phyloP scores from a whole-genome alignment of 2,329 filamentous ascomycete species.

The Fusarium torulosum region DNA sequence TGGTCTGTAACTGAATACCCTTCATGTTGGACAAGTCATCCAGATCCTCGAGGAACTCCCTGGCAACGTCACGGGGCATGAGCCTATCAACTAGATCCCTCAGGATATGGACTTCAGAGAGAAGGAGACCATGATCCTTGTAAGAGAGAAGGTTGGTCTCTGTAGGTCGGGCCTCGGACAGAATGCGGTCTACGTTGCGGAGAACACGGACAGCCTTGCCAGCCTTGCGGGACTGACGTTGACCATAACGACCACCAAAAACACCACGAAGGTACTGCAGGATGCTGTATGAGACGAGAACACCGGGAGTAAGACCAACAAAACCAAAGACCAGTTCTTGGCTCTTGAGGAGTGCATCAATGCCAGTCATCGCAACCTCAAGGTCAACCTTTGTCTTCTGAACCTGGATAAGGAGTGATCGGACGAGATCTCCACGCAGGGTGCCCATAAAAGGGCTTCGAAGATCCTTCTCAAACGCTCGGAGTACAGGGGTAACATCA shows the following conservation, averaged over 20 bases:
- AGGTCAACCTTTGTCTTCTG: conserved; percentile 99
- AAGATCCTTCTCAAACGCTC: conserved; percentile 91
- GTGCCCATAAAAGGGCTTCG: conserved; percentile 85
- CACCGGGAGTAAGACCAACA: conserved; percentile 89
- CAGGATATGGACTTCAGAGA: conserved; percentile 90
- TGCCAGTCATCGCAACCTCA: conserved; percentile 94
- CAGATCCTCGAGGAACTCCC: conserved; percentile 90
- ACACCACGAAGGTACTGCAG: conserved; percentile 77
- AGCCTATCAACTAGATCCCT: conserved; percentile 70
- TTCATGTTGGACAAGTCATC: conserved; percentile 87
- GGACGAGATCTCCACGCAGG: conserved; percentile 85
- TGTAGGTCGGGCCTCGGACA: conserved; percentile 76
- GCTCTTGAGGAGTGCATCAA: conserved; percentile 93
- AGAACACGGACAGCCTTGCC: conserved; percentile 81
- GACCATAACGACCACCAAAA: conserved; percentile 78
- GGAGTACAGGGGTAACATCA: conserved; percentile 91
- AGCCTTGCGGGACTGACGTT: conserved; percentile 73
- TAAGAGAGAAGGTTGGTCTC: conserved; percentile 84
- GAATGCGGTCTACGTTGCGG: conserved; percentile 87
- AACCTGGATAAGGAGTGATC: conserved; percentile 93
- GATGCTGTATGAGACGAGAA: conserved; percentile 85
- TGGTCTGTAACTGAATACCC: conserved; percentile 81
- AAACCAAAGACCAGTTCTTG: conserved; percentile 99
- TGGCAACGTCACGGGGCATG: conserved; percentile 79
- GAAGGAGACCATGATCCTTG: conserved; percentile 89